Base-by-base conservation (phyloP, 1,284 basidiomycete genomes). In the Somion occarium region DNA sequence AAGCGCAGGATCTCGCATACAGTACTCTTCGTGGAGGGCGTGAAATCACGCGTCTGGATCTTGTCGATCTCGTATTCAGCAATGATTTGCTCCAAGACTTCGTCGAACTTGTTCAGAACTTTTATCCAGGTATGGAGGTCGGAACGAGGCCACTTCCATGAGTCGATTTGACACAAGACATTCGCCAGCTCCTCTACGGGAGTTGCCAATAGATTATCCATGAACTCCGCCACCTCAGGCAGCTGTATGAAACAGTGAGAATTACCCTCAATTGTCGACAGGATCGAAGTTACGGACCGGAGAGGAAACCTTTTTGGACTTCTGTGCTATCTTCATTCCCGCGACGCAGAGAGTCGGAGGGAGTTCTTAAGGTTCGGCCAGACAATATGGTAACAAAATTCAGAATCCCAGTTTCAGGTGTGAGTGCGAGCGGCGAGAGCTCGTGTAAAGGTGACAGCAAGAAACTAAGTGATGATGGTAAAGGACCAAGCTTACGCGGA, bases 111-210 rank as follows among this genome's bases (percentile, higher is more conserved):
- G 76, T 99, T 96, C 46, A 99, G 83, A 52, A 95, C 91, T 63
- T 86, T 86, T 63, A 93, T 87, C 97, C 97, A 99, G 52, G 91
- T 88, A 72, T 98, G 93, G 53, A 99, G 80, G 75, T 99, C 97
- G 52, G 94, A 96, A 57, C 97, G 83, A 24, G 95, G 93, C 88
- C 93, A 99, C 69, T 82, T 87, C 97, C 97, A 99, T 15, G 74
- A 69, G 59, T 86, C 81, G 60, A 91, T 85, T 57, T 78, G 69
- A 41, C 76, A 70, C 44, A 93, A 75, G 52, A 83, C 76, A 52
- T 79, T 72, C 1, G 82, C 70, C 18, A 93, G 71, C 59, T 88
- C 79, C 47, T 89, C 80, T 52, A 80, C 82, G 4, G 80, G 71
- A 3, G 83, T 84, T 54, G 74, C 75, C 44, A 81, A 61, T n/a